Evolutionary conservation across 169 alveolate species (phyloP).

Genomic region (Plasmodium chabaudi): DNA sequence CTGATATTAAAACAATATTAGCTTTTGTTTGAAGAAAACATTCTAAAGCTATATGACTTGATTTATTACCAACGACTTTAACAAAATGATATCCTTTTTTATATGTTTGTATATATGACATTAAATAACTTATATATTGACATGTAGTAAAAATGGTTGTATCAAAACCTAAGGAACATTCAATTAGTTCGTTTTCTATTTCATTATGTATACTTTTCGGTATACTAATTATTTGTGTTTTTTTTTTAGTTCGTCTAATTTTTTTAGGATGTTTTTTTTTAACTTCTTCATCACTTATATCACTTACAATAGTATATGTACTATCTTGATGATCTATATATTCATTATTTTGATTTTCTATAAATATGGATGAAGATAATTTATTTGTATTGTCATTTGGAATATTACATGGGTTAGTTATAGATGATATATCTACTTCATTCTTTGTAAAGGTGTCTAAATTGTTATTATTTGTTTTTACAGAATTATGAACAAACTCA

Average conservation of each 20-base stretch:
- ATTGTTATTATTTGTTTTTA: neutral
- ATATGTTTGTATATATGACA: constrained; percentile 88
- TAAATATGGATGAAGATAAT: neutral
- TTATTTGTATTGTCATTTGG: no score
- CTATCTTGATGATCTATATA: neutral
- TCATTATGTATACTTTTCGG: constrained; percentile 98
- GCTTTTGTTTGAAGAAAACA: constrained; percentile 94
- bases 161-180: constrained; percentile 96
- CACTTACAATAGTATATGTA: constrained; percentile 41
- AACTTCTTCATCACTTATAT: constrained; percentile 54
- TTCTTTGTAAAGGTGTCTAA: neutral
- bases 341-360: neutral
- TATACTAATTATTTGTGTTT: constrained; percentile 91
- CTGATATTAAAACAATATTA: constrained; percentile 92
- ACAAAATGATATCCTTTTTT: constrained; percentile 93
- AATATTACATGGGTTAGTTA: no score
- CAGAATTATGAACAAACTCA: constrained; percentile 62
- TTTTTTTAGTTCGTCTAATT: constrained; percentile 66
- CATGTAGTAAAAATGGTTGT: constrained; percentile 95
- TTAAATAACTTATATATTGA: constrained; percentile 92
- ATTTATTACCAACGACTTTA: constrained; percentile 95
- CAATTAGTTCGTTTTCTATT: constrained; percentile 92
- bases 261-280: constrained; percentile 30
- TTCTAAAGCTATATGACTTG: constrained; percentile 95
- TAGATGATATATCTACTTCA: neutral